These are phyloP conservation scores for Aspergillus ellipticus DNA, from an alignment of 495 filamentous ascomycete genomes.

Conservation along the genomic window DNA sequence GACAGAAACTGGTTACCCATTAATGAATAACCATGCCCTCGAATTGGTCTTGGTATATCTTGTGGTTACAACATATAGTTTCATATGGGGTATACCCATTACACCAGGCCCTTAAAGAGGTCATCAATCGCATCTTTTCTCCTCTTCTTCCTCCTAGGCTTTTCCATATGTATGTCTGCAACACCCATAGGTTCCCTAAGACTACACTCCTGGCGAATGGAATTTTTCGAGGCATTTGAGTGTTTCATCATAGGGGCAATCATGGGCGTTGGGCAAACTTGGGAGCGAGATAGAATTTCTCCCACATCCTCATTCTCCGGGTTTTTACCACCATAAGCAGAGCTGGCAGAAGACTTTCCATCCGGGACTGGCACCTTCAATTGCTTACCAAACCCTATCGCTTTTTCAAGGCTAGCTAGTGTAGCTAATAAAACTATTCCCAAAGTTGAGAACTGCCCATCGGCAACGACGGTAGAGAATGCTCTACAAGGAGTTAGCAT, in stretches of 20 bases:
- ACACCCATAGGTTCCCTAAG: conserved; percentile 12
- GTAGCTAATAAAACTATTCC: conserved; percentile 69
- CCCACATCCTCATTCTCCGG: conserved; percentile 28
- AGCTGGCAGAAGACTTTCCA: background rate
- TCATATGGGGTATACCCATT: background rate
- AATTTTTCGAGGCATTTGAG: background rate
- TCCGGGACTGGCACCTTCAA: conserved; percentile 9
- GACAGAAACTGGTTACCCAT: background rate
- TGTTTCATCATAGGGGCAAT: background rate
- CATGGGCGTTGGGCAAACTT: background rate
- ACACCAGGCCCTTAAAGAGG: conserved; percentile 54
- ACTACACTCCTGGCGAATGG: background rate
- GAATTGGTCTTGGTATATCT: background rate
- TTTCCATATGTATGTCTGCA: conserved; percentile 5
- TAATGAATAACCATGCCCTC: background rate
- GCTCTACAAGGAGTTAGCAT: conserved; percentile 35
- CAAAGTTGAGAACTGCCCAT: conserved; percentile 72
- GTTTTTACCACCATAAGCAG: background rate
- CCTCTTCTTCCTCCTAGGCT: conserved; percentile 40
- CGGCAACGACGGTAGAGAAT: conserved; percentile 66
- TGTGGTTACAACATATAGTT: background rate
- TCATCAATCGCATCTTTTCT: conserved; percentile 61
- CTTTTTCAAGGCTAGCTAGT: conserved; percentile 55
- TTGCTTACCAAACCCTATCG: conserved; percentile 33
- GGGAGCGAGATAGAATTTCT: conserved; percentile 26